Evolutionary conservation across 805 yeast species (phyloP).

Genomic region (Debaryomyces tyrocola): DNA sequence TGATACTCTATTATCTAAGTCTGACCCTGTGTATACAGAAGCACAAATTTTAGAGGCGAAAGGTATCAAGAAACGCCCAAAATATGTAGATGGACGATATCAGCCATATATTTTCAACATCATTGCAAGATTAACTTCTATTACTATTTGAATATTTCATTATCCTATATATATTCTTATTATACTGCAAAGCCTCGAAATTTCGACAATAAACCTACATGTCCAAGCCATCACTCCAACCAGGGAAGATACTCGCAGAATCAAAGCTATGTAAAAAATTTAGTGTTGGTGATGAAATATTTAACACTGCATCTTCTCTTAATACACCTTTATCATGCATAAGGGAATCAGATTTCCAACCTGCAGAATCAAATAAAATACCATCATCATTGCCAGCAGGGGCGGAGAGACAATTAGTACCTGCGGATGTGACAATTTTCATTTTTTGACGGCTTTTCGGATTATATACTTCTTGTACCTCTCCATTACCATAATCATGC

Average conservation of each 20-base stretch:
- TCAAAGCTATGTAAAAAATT: constrained; percentile 18
- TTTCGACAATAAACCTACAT: not conserved
- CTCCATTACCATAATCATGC: constrained; percentile 32
- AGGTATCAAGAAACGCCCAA: no score
- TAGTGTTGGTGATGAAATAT: constrained; percentile 12
- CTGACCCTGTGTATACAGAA: constrained; percentile 1
- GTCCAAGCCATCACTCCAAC: constrained; percentile 12
- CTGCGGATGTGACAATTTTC: not conserved
- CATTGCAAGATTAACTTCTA: no score
- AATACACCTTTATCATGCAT: not conserved
- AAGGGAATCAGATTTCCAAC: not conserved
- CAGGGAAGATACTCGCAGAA: constrained; percentile 16
- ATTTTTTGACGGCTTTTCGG: constrained; percentile 1
- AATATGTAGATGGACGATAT: no score
- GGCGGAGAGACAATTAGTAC: constrained; percentile 4
- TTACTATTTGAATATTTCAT: no score
- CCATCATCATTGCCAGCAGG: not conserved
- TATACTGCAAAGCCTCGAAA: no score
- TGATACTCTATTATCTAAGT: not conserved
- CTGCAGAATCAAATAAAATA: not conserved
- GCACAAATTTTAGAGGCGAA: not conserved
- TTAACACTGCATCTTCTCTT: not conserved
- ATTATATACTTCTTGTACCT: constrained; percentile 20
- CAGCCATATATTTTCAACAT: no score
- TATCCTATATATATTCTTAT: no score